Evolutionary conservation across 2,329 filamentous ascomycete genomes (phyloP), one percentile per base, ranked within the genome.

Genomic region (Verticillium nonalfalfae): DNA sequence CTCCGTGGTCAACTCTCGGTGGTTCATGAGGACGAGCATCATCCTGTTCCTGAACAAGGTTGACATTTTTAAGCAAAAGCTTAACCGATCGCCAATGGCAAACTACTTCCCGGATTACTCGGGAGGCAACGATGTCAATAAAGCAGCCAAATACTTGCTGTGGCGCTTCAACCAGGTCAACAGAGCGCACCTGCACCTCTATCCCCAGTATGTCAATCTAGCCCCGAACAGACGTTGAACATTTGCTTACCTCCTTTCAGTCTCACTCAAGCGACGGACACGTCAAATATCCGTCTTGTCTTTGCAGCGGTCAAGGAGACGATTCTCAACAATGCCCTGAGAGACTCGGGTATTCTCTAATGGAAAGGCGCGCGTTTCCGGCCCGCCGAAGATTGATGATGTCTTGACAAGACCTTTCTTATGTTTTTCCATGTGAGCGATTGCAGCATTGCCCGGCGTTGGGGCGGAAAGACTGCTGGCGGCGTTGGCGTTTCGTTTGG

Each of bases 101-200:
- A 97, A 94, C 73, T 99, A 98, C 75, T 99, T 99, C 72, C 94
- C 93, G 0, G 95, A 99, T 74, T 99, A 99, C 74, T 97, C 93
- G 0, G 95, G 95, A 35, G 95, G 95, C 58, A 96, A 96, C 74
- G 95, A 99, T 75, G 93, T 98, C 71, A 98, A 98, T 75, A 92
- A 96, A 73, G 95, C 95, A 5, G 95, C 95, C 60, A 99, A 99
- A 75, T 99, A 99, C 72, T 82, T 99, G 35, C 82, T 99, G 9
- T 99, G 95, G 95, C 88, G 95, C 70, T 99, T 99, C 75, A 99
- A 98, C 70, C 95, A 99, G 77, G 95, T 99, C 66, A 99, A 99
- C 73, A 84, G 95, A 63, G 94, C 93, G 58, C 94, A 98, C 76
- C 81, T 99, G 55, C 98, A 98, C 72, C 82, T 99, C 60, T 99